Evolutionary conservation across 306 rosid species (phyloP).

Genomic region (Cercis canadensis): DNA sequence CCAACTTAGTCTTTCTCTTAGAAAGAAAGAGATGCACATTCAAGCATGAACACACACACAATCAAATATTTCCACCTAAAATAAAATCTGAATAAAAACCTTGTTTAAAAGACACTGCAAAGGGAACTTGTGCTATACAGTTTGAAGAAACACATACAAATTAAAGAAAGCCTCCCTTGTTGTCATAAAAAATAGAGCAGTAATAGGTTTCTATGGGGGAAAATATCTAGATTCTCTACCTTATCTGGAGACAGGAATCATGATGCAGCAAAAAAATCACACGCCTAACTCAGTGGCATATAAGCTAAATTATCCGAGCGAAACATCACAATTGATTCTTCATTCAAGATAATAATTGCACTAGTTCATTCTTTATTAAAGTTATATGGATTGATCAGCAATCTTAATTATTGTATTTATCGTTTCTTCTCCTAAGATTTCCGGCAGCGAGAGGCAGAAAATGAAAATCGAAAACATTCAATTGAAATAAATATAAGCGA

Average conservation of each 20-base stretch:
- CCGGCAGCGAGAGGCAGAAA: background rate
- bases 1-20: slow-evolving; percentile 7
- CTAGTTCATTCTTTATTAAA: background rate
- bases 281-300: background rate
- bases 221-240: too few relatives aligned
- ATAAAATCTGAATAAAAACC: too few relatives aligned
- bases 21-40: background rate
- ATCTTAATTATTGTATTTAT: background rate
- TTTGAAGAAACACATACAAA: too few relatives aligned
- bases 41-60: too few relatives aligned
- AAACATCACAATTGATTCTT: background rate
- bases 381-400: background rate
- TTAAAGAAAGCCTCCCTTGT: too few relatives aligned
- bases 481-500: background rate
- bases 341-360: background rate
- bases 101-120: too few relatives aligned
- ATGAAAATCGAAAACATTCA: background rate
- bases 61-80: too few relatives aligned
- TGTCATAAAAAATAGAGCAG: too few relatives aligned
- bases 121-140: too few relatives aligned
- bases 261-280: too few relatives aligned
- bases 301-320: background rate
- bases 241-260: too few relatives aligned
- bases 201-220: too few relatives aligned
- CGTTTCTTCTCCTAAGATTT: background rate